Evolutionary conservation across 2,329 filamentous ascomycete species (phyloP).

Genomic region (Metarhizium guizhouense): DNA sequence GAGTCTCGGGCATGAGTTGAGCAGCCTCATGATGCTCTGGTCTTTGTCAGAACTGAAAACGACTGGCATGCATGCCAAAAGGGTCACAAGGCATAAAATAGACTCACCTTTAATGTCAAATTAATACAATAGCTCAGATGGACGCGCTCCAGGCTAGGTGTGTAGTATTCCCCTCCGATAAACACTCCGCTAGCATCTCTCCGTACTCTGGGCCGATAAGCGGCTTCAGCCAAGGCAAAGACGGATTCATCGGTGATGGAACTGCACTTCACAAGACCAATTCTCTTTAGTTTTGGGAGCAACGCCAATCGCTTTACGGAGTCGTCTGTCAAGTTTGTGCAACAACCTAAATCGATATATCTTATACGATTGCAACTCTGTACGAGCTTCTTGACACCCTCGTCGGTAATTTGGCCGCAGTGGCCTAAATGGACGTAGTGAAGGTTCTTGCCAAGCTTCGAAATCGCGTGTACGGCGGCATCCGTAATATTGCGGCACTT

Average conservation of each 20-base stretch:
- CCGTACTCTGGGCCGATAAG: constrained; percentile 40
- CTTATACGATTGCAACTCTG: constrained; percentile 84
- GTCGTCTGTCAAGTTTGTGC: constrained; percentile 74
- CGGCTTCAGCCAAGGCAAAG: constrained; percentile 67
- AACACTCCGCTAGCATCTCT: constrained; percentile 39
- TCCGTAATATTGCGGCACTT: constrained; percentile 95
- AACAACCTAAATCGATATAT: constrained; percentile 98
- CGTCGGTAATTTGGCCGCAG: constrained; percentile 83
- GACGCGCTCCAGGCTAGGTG: constrained; percentile 74
- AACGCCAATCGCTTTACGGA: constrained; percentile 78
- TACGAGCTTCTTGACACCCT: constrained; percentile 76
- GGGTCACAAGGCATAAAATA: neutral
- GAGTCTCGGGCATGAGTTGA: constrained; percentile 85
- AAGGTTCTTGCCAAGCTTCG: constrained; percentile 84
- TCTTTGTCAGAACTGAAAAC: constrained; percentile 2
- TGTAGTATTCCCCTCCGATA: constrained; percentile 43
- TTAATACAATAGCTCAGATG: constrained; percentile 93
- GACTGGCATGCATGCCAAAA: neutral
- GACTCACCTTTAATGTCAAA: constrained; percentile 67
- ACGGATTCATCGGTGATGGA: constrained; percentile 88
- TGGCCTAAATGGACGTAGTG: constrained; percentile 96
- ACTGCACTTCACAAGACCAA: constrained; percentile 89
- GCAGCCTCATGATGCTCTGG: constrained; percentile 78
- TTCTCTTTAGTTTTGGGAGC: constrained; percentile 86
- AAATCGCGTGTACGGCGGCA: constrained; percentile 75